Base-by-base conservation (phyloP, 495 filamentous ascomycete species). In the Penicillium coffeae region DNA sequence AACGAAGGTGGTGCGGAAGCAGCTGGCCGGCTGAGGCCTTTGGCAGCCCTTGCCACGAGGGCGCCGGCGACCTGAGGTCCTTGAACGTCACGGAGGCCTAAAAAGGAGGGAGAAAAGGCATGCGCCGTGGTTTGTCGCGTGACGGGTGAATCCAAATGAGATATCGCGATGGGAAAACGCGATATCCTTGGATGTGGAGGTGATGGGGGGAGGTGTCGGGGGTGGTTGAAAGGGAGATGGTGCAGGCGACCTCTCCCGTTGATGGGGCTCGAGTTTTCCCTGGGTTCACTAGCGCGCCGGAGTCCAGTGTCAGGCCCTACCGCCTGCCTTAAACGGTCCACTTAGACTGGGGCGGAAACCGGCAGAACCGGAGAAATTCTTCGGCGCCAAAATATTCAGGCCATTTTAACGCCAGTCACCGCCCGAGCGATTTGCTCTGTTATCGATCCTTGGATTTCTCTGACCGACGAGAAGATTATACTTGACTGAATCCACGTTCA, bases 41-140 rank as follows among this genome's bases (percentile, higher is more conserved):
- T 69, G 71, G 71, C 72, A 70, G 72, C 68, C 72, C 72, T 75
- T 75, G 72, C 72, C 72, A 75, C 72, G 69, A 75, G 72, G 72
- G 72, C 72, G 72, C 70, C 70, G 63, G 65, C 68, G 70, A 72
- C 71, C 70, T 66, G 56, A 39, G 39, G 56, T 67, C 55, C 60
- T 65, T 62, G 60, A 56, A 70, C 61, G 64, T 68, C 60, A 65
- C 66, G 66, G 64, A 69, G 61, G 60, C 60, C 59, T 42, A 34
- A 32, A 54, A 63, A 71, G 63, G 57, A 64, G 59, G 45, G 62
- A 45, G 45, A 62, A 61, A 55, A 47, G 41, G 38, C 16, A 34
- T 40, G 46, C 55, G 62, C 52, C 50, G 51, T 57, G 42, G 40
- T 43, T 50, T 21, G 48, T 51, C 57, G 61, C 66, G 64, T 62